Evolutionary conservation across 805 yeast species (phyloP).

Genomic region (Komagataella ulmi): DNA sequence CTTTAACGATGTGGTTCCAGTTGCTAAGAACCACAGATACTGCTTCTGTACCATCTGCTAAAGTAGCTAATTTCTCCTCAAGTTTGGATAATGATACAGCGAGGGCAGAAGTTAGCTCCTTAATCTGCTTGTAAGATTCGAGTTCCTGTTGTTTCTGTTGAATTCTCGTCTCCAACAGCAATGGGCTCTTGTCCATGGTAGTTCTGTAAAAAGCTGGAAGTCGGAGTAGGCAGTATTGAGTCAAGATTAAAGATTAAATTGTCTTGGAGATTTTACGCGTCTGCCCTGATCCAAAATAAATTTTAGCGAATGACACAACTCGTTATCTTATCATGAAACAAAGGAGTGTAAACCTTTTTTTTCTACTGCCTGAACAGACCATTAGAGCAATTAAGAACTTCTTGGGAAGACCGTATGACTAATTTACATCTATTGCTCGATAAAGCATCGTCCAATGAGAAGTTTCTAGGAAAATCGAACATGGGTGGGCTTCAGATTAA

Average conservation of each 20-base stretch:
- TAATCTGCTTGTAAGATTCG: slow-evolving; percentile 31
- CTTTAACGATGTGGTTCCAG: slow-evolving; percentile 50
- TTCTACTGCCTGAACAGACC: background rate
- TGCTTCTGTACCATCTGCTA: slow-evolving; percentile 46
- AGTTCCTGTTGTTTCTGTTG: slow-evolving; percentile 39
- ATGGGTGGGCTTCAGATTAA: background rate
- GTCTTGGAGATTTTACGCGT: background rate
- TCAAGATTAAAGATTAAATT: too few relatives aligned
- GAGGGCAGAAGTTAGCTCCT: slow-evolving; percentile 29
- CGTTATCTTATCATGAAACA: background rate
- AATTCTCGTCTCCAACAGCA: slow-evolving; percentile 14
- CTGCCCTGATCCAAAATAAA: background rate
- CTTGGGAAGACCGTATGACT: background rate
- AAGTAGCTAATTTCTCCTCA: slow-evolving; percentile 30
- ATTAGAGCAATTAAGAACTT: background rate
- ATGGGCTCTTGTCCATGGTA: background rate
- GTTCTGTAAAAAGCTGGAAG: too few relatives aligned
- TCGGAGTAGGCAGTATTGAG: background rate
- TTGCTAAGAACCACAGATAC: slow-evolving; percentile 45
- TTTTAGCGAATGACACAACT: background rate
- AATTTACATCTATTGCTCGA: background rate
- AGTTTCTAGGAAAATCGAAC: background rate
- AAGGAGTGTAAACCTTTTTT: background rate
- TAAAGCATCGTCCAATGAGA: background rate
- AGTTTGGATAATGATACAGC: slow-evolving; percentile 33